Base-by-base conservation (phyloP, 306 rosid species). In the Amphicarpaea edgeworthii region DNA sequence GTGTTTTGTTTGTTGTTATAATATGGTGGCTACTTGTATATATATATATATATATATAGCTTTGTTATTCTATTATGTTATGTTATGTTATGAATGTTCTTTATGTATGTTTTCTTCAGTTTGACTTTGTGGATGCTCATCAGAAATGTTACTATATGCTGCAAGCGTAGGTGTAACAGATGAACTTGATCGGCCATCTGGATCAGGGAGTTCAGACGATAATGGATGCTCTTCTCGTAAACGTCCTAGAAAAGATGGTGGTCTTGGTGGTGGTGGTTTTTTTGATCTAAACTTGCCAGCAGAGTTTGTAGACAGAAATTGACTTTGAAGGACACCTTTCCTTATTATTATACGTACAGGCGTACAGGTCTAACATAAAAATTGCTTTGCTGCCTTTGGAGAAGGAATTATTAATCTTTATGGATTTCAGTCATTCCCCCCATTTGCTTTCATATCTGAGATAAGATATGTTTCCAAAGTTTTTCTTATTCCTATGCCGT, bases 271-370 rank as follows among this genome's bases (percentile, higher is more conserved):
- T 53, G 91, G 84, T 69, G 91, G 84, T 69, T 83, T 87, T 84
- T 92, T 96, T 87, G 98, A 96, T 81, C 87, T 96, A 47, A 96
- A 96, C 90, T 88, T 96, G 85, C 99, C 99, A 21, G 97, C 97
- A 24, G 97, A 87, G 82, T 72, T 85, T 71, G 80, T 89, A 60
- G 96, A 94, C 88, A 90, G 92, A 80, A 91, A 82, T 77, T 91
- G 85, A 90, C 85, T 84, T 67, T 78, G 84, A 75, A 85, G 81
- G 85, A 49, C 54, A 80, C 77, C 73, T 77, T n/a, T n/a, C n/a
- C n/a, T n/a, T n/a, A n/a, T n/a, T 62, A 49, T 30, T 72, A 84
- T 65, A 83, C 68, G 76, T 84, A 84, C 83, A 70, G 77, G 72
- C 86, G 92, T 88, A 90, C 96, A 90, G 89, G 78, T 86, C 96